A percentile compares a stretch with the other conserved stretches of the same genome.
Evolutionary conservation across 352 stramenopile genomes (phyloP).

Genomic region (Globisporangium cystogenes): DNA sequence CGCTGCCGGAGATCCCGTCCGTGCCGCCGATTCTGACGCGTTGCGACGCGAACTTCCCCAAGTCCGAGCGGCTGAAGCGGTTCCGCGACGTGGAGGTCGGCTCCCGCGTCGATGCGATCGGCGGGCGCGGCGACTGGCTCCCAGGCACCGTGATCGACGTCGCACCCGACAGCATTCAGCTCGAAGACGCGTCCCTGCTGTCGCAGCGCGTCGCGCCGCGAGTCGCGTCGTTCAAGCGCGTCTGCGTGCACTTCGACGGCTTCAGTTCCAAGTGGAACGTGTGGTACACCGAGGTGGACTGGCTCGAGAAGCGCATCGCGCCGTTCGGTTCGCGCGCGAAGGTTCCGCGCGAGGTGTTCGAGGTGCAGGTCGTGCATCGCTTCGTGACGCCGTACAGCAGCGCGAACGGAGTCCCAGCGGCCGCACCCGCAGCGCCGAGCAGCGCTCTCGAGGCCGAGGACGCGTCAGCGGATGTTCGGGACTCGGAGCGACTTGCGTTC

Average conservation of each 20-base stretch:
- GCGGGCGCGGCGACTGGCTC: conserved; percentile 56
- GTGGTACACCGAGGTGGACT: conserved; percentile 58
- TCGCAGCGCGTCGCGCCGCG: background rate
- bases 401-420: background rate
- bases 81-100: conserved; percentile 50
- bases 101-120: conserved; percentile 50
- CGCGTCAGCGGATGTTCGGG: conserved; percentile 7
- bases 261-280: conserved; percentile 71
- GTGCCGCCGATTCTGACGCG: conserved; percentile 23
- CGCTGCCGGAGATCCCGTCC: conserved; percentile 42
- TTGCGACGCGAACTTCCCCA: conserved; percentile 13
- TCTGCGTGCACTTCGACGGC: conserved; percentile 68
- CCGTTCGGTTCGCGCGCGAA: conserved; percentile 36
- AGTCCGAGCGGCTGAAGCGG: conserved; percentile 4
- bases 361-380: conserved; percentile 74
- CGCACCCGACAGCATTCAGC: background rate
- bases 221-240: conserved; percentile 11
- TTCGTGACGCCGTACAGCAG: conserved; percentile 16
- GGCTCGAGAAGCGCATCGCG: conserved; percentile 41
- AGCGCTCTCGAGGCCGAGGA: background rate
- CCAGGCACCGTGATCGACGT: conserved; percentile 53
- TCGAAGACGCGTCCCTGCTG: background rate
- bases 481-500: conserved; percentile 19
- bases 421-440: background rate
- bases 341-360: conserved; percentile 53